phyloP scores from a whole-genome alignment of 257 asterid genomes.

The Avicennia marina region DNA sequence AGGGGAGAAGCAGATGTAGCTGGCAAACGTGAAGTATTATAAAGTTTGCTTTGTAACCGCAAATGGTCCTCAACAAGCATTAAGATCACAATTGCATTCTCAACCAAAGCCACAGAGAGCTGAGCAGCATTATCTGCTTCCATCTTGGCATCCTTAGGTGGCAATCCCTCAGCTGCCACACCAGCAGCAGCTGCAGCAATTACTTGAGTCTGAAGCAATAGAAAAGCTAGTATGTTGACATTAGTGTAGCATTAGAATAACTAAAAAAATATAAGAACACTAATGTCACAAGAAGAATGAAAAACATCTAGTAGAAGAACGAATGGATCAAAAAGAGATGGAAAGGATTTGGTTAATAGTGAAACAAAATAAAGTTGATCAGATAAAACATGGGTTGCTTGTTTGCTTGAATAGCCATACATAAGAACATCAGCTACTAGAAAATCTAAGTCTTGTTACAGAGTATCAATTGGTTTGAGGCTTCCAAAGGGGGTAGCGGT shows the following conservation, averaged over 20 bases:
- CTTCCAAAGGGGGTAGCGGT: constrained; percentile 5
- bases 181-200: constrained; percentile 99
- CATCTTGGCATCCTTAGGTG: constrained; percentile 81
- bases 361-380: constrained; percentile 6
- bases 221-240: constrained; percentile 39
- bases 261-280: constrained; percentile 4
- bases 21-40: constrained; percentile 62
- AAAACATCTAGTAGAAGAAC: neutral
- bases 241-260: constrained; percentile 26
- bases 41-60: constrained; percentile 88
- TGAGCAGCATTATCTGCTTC: constrained; percentile 99
- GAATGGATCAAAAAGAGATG: constrained; percentile 1
- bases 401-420: neutral
- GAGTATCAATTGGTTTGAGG: constrained; percentile 3
- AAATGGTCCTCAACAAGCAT: constrained; percentile 99
- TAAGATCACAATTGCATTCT: constrained; percentile 94
- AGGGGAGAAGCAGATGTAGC: constrained; percentile 62
- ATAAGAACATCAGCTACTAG: constrained; percentile 7
- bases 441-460: neutral
- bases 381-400: neutral
- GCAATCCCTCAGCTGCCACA: constrained; percentile 93
- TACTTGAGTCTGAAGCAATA: constrained; percentile 82
- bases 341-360: constrained; percentile 2
- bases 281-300: constrained; percentile 9
- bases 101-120: constrained; percentile 96